Evolutionary conservation across 2,329 filamentous ascomycete genomes (phyloP).

Genomic region (Neonectria ditissima): DNA sequence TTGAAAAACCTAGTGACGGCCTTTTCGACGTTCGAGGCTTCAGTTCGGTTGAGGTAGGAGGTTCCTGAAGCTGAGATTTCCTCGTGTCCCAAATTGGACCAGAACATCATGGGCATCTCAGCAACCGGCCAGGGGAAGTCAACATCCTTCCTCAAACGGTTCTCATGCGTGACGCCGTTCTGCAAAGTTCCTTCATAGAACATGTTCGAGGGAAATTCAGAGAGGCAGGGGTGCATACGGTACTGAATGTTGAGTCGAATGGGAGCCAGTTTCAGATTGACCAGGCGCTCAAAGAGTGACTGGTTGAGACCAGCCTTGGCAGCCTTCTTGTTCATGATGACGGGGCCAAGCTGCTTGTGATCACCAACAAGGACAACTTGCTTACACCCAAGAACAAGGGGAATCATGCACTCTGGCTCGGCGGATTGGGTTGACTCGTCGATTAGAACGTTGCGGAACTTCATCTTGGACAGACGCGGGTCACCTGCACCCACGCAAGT

Average conservation of each 20-base stretch:
- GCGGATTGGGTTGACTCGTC: slow-evolving; percentile 99
- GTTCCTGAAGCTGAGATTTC: slow-evolving; percentile 98
- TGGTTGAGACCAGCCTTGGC: slow-evolving; percentile 98
- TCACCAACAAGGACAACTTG: slow-evolving; percentile 99
- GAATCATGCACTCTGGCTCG: slow-evolving; percentile 99
- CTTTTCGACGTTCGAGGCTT: slow-evolving; percentile 98
- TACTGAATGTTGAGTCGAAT: slow-evolving; percentile 98
- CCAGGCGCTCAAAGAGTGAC: slow-evolving; percentile 96
- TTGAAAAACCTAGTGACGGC: slow-evolving; percentile 99
- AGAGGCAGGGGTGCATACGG: slow-evolving; percentile 98
- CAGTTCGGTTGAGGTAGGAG: slow-evolving; percentile 97
- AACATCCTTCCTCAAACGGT: slow-evolving; percentile 90
- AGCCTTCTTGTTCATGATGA: slow-evolving; percentile 99
- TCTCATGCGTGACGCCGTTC: slow-evolving; percentile 92
- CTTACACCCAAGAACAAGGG: slow-evolving; percentile 95
- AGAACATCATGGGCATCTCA: slow-evolving; percentile 99
- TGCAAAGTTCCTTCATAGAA: slow-evolving; percentile 98
- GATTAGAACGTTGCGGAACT: slow-evolving; percentile 97
- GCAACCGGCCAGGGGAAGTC: slow-evolving; percentile 98
- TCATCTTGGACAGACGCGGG: slow-evolving; percentile 94
- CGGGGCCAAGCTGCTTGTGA: slow-evolving; percentile 96
- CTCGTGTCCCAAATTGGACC: slow-evolving; percentile 97
- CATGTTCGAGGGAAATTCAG: slow-evolving; percentile 99
- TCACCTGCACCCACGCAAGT: slow-evolving; percentile 98
- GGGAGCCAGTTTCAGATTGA: slow-evolving; percentile 89